Evolutionary conservation across 371 early-diverging fungal genomes (phyloP), one percentile per base, ranked within the genome.

Genomic region (Choanephora cucurbitarum): DNA sequence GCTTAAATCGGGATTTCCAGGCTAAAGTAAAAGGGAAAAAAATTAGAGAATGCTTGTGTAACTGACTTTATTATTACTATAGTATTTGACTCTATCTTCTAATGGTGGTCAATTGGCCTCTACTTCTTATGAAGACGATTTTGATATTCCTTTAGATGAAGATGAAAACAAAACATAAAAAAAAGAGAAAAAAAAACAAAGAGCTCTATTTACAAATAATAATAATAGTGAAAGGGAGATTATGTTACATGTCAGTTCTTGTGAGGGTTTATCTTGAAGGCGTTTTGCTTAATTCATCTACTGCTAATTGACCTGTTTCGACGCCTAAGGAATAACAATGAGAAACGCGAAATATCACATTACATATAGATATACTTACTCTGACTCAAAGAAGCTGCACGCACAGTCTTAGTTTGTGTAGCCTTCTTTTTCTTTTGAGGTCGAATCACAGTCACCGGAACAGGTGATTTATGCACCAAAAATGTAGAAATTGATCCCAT

Each of bases 391-490:
- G 72, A 54, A 5, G 55, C 33, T 11, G 72, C 44, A 37, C 58
- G 63, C 0, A 67, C 55, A 21, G 59, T 43, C 44, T 41, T 49
- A 52, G 66, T 51, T 18, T 49, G 32, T 34, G 47, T 62, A 45
- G 46, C 22, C 60, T 58, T 68, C 44, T 67, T 62, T 28, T 71
- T 77, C 49, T 75, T 79, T 21, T 78, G 75, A 14, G 80, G 70
- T 47, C 79, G 64, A 48, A 85, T 79, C 4, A 82, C 83, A 28
- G 79, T 72, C 8, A 85, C 83, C 10, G 85, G 85, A 2, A 81
- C 83, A n/a, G 80, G 61, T 2, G 83, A 80, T 53, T 81, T 81
- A 57, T 85, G 83, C 3, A 85, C 77, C 40, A 85, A 64, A 56
- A 70, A 82, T 14, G 79, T 80, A 31, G 81, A 80, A 23, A 84